Evolutionary conservation across 2,329 filamentous ascomycete genomes (phyloP).

Genomic region (Diplodia scrobiculata): DNA sequence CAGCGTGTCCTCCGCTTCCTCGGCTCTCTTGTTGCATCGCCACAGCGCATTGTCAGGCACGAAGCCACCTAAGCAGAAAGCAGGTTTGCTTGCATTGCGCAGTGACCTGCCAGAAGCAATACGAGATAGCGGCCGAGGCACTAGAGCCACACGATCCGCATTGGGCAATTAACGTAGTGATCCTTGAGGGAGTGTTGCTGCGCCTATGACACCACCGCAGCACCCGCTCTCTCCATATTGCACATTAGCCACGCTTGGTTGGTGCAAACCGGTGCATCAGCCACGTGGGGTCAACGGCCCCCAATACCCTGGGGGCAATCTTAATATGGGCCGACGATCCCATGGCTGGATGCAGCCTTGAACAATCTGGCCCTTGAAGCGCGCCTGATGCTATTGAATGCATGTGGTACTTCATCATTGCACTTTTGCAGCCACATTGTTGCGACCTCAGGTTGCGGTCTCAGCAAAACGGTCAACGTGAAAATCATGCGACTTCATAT

Average conservation of each 20-base stretch:
- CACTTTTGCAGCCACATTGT: too few species aligned
- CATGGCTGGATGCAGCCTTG: constrained; percentile 8
- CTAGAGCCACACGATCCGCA: constrained; percentile 24
- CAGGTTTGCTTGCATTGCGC: not conserved
- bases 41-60: constrained; percentile 1
- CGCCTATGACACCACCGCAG: not conserved
- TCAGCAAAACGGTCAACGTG: not conserved
- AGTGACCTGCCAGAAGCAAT: not conserved
- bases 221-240: not conserved
- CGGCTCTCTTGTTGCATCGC: not conserved
- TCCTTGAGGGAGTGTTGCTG: not conserved
- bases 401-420: not conserved
- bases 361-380: not conserved
- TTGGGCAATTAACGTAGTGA: not conserved
- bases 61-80: not conserved
- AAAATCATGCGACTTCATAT: not conserved
- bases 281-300: constrained; percentile 21
- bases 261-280: constrained; percentile 20
- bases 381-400: not conserved
- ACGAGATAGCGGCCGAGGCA: constrained; percentile 1
- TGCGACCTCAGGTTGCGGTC: not conserved
- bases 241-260: not conserved
- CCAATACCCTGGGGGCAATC: constrained; percentile 12
- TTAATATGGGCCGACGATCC: constrained; percentile 12
- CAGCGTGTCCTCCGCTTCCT: constrained; percentile 1